Conservation (phyloP, 306 rosid genomes). For the Casuarina cunninghamiana region DNA sequence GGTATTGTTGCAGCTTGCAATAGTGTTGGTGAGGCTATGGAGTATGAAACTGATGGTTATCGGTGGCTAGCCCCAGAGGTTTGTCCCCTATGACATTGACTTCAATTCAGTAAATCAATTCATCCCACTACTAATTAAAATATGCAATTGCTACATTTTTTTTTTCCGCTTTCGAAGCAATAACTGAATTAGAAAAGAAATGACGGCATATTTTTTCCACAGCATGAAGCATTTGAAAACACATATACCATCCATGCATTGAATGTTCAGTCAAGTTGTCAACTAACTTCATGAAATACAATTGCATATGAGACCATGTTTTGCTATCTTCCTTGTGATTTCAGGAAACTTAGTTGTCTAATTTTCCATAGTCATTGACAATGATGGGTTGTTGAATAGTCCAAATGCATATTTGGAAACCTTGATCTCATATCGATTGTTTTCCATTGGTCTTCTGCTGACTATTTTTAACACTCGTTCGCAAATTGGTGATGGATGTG, state of each 20-base stretch:
- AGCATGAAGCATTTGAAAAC: no score
- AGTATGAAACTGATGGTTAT: constrained; percentile 95
- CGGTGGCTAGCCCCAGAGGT: constrained; percentile 99
- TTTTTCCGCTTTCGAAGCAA: not conserved
- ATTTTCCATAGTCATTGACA: not conserved
- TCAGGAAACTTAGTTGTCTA: not conserved
- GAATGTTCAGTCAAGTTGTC: no score
- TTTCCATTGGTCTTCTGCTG: not conserved
- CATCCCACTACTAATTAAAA: not conserved
- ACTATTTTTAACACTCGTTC: not conserved
- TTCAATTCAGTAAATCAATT: constrained; percentile 22
- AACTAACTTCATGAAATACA: no score
- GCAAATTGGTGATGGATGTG: not conserved
- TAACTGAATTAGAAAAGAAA: not conserved
- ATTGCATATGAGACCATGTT: not conserved
- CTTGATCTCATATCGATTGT: not conserved
- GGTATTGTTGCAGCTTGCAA: constrained; percentile 87
- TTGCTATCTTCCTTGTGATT: not conserved
- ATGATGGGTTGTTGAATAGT: not conserved
- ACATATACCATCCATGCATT: no score
- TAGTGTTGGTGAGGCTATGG: constrained; percentile 75
- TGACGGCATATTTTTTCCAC: no score
- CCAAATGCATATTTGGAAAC: not conserved
- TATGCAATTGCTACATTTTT: not conserved
- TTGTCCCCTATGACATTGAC: constrained; percentile 35